Base-by-base conservation (phyloP, 148 eudicot species). In the Pouteria glomerata region DNA sequence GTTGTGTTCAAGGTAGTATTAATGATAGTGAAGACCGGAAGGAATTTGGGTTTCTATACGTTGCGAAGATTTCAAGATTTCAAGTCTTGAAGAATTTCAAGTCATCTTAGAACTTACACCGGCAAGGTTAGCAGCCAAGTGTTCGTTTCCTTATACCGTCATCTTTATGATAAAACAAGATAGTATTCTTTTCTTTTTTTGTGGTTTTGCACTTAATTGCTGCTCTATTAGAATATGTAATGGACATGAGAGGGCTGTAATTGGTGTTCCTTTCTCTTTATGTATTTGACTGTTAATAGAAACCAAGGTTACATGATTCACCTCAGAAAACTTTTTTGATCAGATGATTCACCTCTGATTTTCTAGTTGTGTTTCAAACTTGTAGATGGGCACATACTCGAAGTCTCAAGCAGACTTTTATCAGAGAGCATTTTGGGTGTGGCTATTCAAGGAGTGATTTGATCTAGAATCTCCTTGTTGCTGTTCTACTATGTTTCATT, bases 51-150 rank as follows among this genome's bases (percentile, higher is more conserved):
- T 83, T 84, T 87, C 93, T 81, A 71, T 86, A 76, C 91, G 83
- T 78, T 87, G 77, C 82, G 97, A 91, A 91, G 97, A 88, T 76
- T 70, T 76, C 81, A 77, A 82, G 86, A 73, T 82, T 85, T 81
- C 91, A 89, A 87, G 93, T 89, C n/a, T 91, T 91, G 98, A 89
- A 89, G 96, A 88, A 78, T 85, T 86, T 88, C 97, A 87, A 89
- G 94, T 88, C 90, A 82, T 82, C 87, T 92, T 92, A 73, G 77
- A 79, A 86, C 83, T 92, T 82, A 84, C 76, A 80, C 75, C 81
- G 75, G 70, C 92, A 85, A 91, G 94, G 94, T 91, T 89, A 91
- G 97, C 85, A 78, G 90, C 82, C 82, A 70, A 79, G 89, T 87
- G 97, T 86, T 82, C 85, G 92, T 88, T 78, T 81, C 84, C 79